Conservation (phyloP, 208 protist species). For the Strigomonas oncopelti region DNA sequence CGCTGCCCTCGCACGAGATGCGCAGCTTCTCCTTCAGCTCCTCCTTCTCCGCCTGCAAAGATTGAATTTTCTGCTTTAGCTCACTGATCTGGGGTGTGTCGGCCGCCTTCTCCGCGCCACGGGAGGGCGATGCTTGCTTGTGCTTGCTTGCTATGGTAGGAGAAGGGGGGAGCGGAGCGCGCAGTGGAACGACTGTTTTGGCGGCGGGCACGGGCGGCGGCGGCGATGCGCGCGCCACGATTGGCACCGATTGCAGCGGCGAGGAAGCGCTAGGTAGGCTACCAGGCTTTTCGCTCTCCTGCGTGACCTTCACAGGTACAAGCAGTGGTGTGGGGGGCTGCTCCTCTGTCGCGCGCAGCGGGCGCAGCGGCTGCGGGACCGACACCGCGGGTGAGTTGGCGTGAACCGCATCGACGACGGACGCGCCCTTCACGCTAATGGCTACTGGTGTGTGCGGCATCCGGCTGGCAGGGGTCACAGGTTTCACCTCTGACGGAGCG, state of each 20-base stretch:
- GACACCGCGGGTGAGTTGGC: neutral
- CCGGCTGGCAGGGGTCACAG: neutral
- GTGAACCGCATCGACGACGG: neutral
- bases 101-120: neutral
- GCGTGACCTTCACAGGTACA: too few relatives aligned
- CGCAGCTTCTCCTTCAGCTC: neutral
- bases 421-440: neutral
- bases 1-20: neutral
- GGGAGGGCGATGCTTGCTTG: neutral
- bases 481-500: neutral
- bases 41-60: neutral
- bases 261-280: neutral
- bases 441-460: neutral
- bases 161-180: neutral
- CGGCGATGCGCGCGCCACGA: too few relatives aligned
- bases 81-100: neutral
- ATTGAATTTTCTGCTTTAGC: neutral
- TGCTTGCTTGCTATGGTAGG: neutral
- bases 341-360: neutral
- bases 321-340: neutral
- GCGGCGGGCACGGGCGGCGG: neutral
- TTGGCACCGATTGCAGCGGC: too few relatives aligned
- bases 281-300: too few relatives aligned
- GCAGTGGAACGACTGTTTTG: neutral
- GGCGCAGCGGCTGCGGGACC: neutral